Evolutionary conservation across 2,329 filamentous ascomycete genomes (phyloP).

Genomic region (Bipolaris gigantea): DNA sequence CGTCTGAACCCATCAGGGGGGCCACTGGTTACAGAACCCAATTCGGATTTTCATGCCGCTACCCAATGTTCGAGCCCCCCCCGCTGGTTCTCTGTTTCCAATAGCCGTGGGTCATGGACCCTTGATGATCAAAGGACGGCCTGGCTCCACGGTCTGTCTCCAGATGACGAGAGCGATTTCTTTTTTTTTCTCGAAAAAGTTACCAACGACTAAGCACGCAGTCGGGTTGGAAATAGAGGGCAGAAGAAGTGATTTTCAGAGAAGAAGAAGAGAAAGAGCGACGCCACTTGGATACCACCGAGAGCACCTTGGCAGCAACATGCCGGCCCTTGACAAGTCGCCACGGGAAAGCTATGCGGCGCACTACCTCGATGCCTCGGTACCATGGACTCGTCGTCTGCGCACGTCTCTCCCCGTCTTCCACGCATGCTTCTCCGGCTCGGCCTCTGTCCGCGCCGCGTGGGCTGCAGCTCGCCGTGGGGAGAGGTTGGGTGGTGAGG

Average conservation of each 20-base stretch:
- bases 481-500: slow-evolving; percentile 51
- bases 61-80: background rate
- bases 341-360: slow-evolving; percentile 51
- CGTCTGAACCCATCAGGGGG: too few relatives aligned
- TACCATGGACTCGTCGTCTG: too few relatives aligned
- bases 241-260: too few relatives aligned
- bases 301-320: slow-evolving; percentile 6
- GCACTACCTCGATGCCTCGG: too few relatives aligned
- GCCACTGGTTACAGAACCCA: background rate
- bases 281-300: background rate
- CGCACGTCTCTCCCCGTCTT: slow-evolving; percentile 25
- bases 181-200: background rate
- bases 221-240: background rate
- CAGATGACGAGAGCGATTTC: background rate
- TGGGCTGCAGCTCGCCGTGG: too few relatives aligned
- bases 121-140: background rate
- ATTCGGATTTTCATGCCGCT: background rate
- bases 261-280: background rate
- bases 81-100: background rate
- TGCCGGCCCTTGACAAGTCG: slow-evolving; percentile 50
- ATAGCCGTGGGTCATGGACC: background rate
- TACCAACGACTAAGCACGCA: background rate
- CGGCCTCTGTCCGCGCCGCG: slow-evolving; percentile 32
- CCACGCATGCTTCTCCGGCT: slow-evolving; percentile 47
- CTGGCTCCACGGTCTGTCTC: background rate